These are phyloP conservation scores for Curvularia verruculosa DNA, from an alignment of 2,329 filamentous ascomycete genomes.

Conservation along the genomic window DNA sequence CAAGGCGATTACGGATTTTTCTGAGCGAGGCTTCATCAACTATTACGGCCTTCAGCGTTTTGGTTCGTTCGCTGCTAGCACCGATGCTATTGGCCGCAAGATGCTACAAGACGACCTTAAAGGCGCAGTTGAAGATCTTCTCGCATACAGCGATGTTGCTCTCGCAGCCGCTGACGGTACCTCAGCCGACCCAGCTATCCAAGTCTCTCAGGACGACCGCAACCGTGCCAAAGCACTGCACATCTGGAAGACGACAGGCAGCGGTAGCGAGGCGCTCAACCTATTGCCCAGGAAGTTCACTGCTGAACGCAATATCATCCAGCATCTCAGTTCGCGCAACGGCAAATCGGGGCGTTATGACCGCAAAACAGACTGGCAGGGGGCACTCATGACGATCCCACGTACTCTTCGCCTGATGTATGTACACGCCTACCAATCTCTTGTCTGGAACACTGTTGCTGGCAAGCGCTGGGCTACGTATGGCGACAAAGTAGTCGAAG, in stretches of 20 bases:
- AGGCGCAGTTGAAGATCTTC: constrained; percentile 76
- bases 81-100: constrained; percentile 81
- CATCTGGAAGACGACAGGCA: constrained; percentile 69
- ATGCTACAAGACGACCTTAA: constrained; percentile 83
- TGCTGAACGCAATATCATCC: constrained; percentile 79
- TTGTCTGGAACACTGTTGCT: constrained; percentile 88
- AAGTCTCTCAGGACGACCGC: constrained; percentile 75
- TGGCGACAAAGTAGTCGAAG: constrained; percentile 76
- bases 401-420: constrained; percentile 90
- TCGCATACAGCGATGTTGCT: constrained; percentile 72
- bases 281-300: constrained; percentile 80
- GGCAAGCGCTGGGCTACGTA: constrained; percentile 80
- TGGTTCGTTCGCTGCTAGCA: constrained; percentile 84
- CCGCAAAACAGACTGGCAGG: constrained; percentile 72
- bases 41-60: constrained; percentile 99
- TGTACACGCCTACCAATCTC: constrained; percentile 93
- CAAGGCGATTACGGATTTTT: constrained; percentile 69
- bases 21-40: constrained; percentile 85
- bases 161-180: constrained; percentile 60
- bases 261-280: constrained; percentile 65
- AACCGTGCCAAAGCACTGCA: constrained; percentile 79
- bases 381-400: constrained; percentile 79
- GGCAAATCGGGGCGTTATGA: constrained; percentile 53
- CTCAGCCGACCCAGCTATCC: constrained; percentile 47
- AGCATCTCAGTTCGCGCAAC: constrained; percentile 66